Evolutionary conservation across 495 filamentous ascomycete species (phyloP).

Genomic region (Pseudevernia furfuracea): DNA sequence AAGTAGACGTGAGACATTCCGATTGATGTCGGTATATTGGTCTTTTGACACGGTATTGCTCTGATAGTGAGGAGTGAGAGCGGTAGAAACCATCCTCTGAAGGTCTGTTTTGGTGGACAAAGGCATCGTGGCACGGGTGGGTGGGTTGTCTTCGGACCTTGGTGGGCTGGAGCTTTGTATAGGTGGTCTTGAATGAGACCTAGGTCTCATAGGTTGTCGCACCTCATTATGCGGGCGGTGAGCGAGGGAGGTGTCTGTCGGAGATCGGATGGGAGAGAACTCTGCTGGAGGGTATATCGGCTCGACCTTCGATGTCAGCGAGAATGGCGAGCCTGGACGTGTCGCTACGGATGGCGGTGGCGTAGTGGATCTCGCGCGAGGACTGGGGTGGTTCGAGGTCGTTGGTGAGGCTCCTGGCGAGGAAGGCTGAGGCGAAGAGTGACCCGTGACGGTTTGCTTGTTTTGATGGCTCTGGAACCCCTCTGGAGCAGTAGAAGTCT

Average conservation of each 20-base stretch:
- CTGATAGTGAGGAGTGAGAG: conserved; percentile 68
- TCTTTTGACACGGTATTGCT: conserved; percentile 63
- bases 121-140: conserved; percentile 50
- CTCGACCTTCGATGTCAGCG: conserved; percentile 57
- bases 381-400: conserved; percentile 58
- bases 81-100: conserved; percentile 68
- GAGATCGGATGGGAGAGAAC: conserved; percentile 54
- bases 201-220: conserved; percentile 27
- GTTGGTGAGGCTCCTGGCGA: conserved; percentile 69
- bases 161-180: conserved; percentile 30
- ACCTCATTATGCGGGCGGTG: conserved; percentile 12
- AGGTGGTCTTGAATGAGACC: conserved; percentile 46
- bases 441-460: conserved; percentile 39
- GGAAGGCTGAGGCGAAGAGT: conserved; percentile 48
- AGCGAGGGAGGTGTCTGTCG: conserved; percentile 38
- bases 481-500: conserved; percentile 54
- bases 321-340: conserved; percentile 59
- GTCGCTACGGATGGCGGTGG: conserved; percentile 59
- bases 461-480: conserved; percentile 43
- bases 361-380: conserved; percentile 60
- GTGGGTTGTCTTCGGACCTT: conserved; percentile 49
- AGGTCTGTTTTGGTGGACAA: conserved; percentile 71
- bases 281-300: conserved; percentile 53
- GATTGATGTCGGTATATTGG: conserved; percentile 82
- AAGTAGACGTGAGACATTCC: conserved; percentile 71